These are phyloP conservation scores for Mucor sp. DNA, from an alignment of 371 early-diverging fungal genomes.

Conservation along the genomic window DNA sequence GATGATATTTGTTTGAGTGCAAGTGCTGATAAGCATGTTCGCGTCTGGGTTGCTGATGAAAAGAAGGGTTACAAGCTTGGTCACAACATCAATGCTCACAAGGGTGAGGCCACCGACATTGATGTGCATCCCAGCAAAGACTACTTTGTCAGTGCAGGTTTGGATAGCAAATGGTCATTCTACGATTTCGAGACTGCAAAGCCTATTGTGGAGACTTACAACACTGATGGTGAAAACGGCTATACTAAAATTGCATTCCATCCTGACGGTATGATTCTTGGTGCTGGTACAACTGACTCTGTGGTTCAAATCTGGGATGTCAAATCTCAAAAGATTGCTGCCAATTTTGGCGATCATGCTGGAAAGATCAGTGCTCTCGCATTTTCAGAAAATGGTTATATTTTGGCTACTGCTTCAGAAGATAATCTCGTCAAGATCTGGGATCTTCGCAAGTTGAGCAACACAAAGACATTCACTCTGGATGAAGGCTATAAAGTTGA, in stretches of 20 bases:
- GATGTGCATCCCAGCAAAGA: conserved; percentile 78
- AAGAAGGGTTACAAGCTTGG: conserved; percentile 50
- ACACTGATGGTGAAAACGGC: conserved; percentile 37
- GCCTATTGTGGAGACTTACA: conserved; percentile 53
- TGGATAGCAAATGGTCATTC: conserved; percentile 83
- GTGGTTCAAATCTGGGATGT: conserved; percentile 86
- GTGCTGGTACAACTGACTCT: conserved; percentile 78
- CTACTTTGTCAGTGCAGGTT: conserved; percentile 75
- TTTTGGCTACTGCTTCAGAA: conserved; percentile 77
- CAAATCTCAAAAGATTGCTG: conserved; percentile 71
- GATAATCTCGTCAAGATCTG: conserved; percentile 80
- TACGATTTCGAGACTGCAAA: conserved; percentile 72
- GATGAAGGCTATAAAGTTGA: conserved; percentile 60
- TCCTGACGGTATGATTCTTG: conserved; percentile 91
- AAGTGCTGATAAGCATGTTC: conserved; percentile 83
- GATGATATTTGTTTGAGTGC: conserved; percentile 69
- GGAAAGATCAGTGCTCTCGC: conserved; percentile 72
- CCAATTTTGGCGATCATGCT: conserved; percentile 72
- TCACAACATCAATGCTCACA: conserved; percentile 67
- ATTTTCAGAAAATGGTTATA: conserved; percentile 92
- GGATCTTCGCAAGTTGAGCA: conserved; percentile 88
- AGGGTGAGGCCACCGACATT: conserved; percentile 72
- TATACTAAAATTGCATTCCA: conserved; percentile 83
- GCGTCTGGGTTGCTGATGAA: conserved; percentile 66
- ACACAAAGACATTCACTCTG: conserved; percentile 71